phyloP scores from a whole-genome alignment of 805 yeast genomes.

The Wickerhamiella australiensis region DNA sequence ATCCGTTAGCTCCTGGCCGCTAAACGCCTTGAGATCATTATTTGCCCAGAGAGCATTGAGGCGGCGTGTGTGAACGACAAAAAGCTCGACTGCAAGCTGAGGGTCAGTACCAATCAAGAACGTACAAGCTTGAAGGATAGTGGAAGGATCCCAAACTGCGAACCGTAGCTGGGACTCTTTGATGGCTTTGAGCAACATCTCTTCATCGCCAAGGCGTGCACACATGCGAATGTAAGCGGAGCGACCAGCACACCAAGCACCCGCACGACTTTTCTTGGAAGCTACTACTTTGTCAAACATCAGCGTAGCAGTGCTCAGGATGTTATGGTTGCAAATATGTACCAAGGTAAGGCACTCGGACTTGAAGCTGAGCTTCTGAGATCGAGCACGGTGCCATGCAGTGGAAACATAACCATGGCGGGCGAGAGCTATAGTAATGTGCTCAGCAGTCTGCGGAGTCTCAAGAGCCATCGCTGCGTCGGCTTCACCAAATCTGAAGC shows the following conservation, averaged over 20 bases:
- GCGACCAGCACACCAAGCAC: conserved; percentile 20
- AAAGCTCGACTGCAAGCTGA: conserved; percentile 24
- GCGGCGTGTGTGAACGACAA: conserved; percentile 21
- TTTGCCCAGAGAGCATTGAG: conserved; percentile 12
- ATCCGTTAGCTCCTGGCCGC: conserved; percentile 19
- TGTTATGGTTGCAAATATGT: conserved; percentile 9
- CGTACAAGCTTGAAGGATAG: conserved; percentile 18
- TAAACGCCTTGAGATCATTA: conserved; percentile 13
- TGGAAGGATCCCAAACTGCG: conserved; percentile 26
- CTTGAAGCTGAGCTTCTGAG: neutral
- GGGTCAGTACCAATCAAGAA: conserved; percentile 16
- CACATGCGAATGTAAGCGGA: conserved; percentile 20
- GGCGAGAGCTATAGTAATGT: neutral
- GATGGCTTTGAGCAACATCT: conserved; percentile 22
- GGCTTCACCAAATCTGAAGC: neutral
- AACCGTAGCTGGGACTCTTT: conserved; percentile 24
- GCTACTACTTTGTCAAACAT: conserved; percentile 21
- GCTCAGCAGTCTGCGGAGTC: neutral
- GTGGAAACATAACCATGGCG: neutral
- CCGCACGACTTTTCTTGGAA: conserved; percentile 8
- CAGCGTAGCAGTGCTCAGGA: conserved; percentile 17
- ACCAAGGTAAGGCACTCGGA: conserved; percentile 1
- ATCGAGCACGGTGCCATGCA: neutral
- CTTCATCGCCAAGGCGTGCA: conserved; percentile 15
- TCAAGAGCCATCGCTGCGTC: conserved; percentile 1